Evolutionary conservation across 805 yeast genomes (phyloP), one percentile per base, ranked within the genome.

Genomic region (Nakazawaea peltata): DNA sequence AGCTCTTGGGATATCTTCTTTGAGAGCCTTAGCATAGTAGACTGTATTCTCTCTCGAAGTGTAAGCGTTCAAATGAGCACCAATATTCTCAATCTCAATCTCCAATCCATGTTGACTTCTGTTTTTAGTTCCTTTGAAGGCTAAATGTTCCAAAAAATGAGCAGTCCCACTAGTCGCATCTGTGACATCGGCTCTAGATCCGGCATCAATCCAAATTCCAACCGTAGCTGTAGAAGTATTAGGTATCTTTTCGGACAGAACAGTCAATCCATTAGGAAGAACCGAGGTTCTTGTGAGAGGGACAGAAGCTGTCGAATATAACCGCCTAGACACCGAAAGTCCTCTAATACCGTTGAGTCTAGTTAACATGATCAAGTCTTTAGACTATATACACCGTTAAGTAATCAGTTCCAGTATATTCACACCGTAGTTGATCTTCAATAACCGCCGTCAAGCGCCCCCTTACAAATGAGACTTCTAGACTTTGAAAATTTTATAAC

Each of bases 141-240:
- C 94, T 51, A 92, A 67, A 60, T 92, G 99, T 59, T 92, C 99
- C 39, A 92, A 63, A 55, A 92, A 92, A 61, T 92, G 99, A 0
- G 99, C 99, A 6, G 97, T 88, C 32, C 99, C 99, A 34, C 76
- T 68, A 48, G 87, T 87, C 51, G 70, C 70, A 50, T 83, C 76
- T 30, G 67, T 67, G 49, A 77, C 81, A 59, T 92, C 99, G 3
- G 97, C 97, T 43, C 99, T 71, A 3, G 97, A 88, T 2, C 99
- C 99, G 27, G 98, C 96, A 60, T 92, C 96, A 42, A 92, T 87
- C 90, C 96, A 94, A 37, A 92, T 90, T 2, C 97, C 98, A 11
- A 92, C 96, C 2, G 98, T 92, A 42, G 98, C 97, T 29, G 97
- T 87, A 47, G 81, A 71, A 6, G 94, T 79, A 43, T 82, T 79